A percentile compares a stretch with the other conserved stretches of the same genome.
phyloP scores from a whole-genome alignment of 441 rosid genomes.

The Populus hybrid region DNA sequence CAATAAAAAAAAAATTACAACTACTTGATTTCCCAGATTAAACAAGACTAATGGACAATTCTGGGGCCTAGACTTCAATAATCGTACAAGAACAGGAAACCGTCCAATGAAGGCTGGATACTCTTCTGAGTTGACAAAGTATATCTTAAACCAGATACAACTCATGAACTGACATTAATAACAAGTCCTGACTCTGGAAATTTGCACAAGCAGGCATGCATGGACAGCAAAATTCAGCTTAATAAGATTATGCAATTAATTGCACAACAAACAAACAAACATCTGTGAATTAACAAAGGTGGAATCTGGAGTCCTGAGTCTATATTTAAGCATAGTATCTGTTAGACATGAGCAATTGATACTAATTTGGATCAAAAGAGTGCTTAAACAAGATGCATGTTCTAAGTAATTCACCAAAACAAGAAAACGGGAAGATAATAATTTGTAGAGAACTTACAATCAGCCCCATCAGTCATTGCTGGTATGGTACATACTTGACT shows the following conservation, averaged over 20 bases:
- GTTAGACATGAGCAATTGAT: background rate
- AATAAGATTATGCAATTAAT: background rate
- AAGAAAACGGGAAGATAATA: background rate
- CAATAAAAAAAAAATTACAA: background rate
- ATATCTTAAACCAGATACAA: too few relatives aligned
- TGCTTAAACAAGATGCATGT: background rate
- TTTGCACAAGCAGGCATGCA: background rate
- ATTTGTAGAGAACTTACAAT: slow-evolving; percentile 40
- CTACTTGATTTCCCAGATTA: background rate
- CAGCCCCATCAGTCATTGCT: slow-evolving; percentile 41
- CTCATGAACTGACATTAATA: background rate
- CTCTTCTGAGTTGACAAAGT: too few relatives aligned
- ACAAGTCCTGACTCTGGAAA: background rate
- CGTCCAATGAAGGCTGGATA: too few relatives aligned
- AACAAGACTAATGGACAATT: background rate
- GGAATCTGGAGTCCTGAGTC: background rate
- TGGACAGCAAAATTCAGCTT: background rate
- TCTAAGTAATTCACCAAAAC: background rate
- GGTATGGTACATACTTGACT: slow-evolving; percentile 27
- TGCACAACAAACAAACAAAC: background rate
- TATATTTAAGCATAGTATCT: background rate
- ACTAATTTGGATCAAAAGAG: background rate
- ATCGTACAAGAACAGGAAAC: too few relatives aligned
- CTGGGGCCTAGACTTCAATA: too few relatives aligned
- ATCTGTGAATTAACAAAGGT: background rate